phyloP scores from a whole-genome alignment of 345 rosid genomes.

The Toxicodendron radicans region DNA sequence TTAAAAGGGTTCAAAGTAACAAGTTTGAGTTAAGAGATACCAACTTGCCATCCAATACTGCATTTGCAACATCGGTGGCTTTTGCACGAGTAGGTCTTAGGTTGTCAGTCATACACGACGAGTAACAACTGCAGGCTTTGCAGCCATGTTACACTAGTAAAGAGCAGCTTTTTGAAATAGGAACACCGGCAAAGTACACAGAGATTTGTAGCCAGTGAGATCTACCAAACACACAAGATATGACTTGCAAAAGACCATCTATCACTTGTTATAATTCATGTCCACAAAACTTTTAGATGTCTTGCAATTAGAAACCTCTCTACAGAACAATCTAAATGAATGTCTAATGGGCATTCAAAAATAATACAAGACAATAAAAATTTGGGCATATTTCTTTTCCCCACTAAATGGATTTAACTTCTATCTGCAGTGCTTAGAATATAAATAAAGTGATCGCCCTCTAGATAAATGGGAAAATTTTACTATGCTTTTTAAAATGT shows the following conservation, averaged over 20 bases:
- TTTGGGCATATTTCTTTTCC: background rate
- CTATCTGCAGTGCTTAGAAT: background rate
- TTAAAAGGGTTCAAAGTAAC: slow-evolving; percentile 1
- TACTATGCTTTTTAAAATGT: background rate
- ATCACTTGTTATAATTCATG: background rate
- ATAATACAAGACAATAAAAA: background rate
- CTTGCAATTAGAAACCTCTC: background rate
- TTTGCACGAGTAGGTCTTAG: slow-evolving; percentile 96
- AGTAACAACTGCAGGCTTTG: slow-evolving; percentile 93
- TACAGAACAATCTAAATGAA: background rate
- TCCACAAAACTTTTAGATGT: background rate
- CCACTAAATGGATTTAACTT: background rate
- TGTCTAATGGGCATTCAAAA: background rate
- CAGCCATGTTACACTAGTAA: slow-evolving; percentile 96
- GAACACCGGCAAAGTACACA: slow-evolving; percentile 62
- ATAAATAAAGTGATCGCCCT: background rate
- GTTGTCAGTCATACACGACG: slow-evolving; percentile 98
- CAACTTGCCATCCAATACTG: slow-evolving; percentile 84
- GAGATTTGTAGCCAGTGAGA: slow-evolving; percentile 15
- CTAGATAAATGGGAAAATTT: background rate
- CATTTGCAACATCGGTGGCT: slow-evolving; percentile 99
- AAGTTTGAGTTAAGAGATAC: background rate
- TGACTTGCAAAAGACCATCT: background rate
- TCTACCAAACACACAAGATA: background rate
- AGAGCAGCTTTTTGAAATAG: slow-evolving; percentile 93